These are phyloP conservation scores for Jamesozyma hellenica DNA, from an alignment of 805 yeast species.

Conservation along the genomic window DNA sequence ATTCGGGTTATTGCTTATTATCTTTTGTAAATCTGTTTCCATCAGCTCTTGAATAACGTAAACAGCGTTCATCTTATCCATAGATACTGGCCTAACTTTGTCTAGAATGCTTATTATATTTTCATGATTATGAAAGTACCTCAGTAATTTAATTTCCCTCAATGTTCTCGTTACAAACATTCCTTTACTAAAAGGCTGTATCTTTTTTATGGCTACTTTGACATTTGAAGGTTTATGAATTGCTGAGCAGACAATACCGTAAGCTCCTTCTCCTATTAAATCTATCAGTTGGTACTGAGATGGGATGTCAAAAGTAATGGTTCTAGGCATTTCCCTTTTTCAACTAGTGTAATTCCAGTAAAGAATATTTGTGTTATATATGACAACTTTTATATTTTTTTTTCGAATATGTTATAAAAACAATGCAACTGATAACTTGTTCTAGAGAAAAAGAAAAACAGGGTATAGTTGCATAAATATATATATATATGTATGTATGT, in stretches of 20 bases:
- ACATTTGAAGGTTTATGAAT: constrained; percentile 49
- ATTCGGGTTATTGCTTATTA: constrained; percentile 37
- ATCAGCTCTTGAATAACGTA: constrained; percentile 68
- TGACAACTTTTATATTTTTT: too few relatives aligned
- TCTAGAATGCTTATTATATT: constrained; percentile 60
- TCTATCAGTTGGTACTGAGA: constrained; percentile 50
- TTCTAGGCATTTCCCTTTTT: too few relatives aligned
- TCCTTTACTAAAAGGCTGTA: constrained; percentile 58
- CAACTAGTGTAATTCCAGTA: too few relatives aligned
- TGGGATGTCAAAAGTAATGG: constrained; percentile 53
- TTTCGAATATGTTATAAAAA: too few relatives aligned
- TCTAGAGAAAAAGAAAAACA: too few relatives aligned
- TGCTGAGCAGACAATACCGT: constrained; percentile 69
- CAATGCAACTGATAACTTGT: too few relatives aligned
- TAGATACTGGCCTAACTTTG: constrained; percentile 51
- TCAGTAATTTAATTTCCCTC: constrained; percentile 57
- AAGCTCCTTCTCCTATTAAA: constrained; percentile 72
- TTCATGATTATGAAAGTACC: constrained; percentile 57
- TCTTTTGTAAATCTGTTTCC: constrained; percentile 64
- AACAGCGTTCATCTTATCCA: constrained; percentile 57
- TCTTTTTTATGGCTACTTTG: constrained; percentile 68
- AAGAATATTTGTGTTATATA: too few relatives aligned
- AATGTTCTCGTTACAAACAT: constrained; percentile 61
- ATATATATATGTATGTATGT: too few relatives aligned
- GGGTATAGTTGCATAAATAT: too few relatives aligned